phyloP scores from a whole-genome alignment of 805 yeast species.

The Starmerella gropengiesseri region DNA sequence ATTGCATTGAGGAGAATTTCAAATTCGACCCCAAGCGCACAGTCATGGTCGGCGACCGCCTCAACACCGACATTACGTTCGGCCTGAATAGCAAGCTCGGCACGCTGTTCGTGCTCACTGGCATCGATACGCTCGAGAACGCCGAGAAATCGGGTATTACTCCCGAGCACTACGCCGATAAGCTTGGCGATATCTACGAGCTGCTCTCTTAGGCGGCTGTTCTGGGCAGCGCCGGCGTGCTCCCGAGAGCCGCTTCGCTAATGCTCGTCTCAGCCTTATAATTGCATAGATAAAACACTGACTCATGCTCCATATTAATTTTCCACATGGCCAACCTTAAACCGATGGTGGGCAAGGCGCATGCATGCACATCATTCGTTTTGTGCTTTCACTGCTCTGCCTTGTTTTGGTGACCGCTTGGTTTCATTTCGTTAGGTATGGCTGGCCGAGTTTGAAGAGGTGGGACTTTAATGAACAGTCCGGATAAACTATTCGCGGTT shows the following conservation, averaged over 20 bases:
- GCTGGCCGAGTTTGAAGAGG: too few relatives aligned
- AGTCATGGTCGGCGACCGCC: constrained; percentile 89
- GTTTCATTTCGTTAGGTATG: too few relatives aligned
- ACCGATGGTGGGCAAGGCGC: background rate
- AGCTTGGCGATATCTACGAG: constrained; percentile 67
- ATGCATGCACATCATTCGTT: background rate
- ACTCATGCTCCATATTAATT: background rate
- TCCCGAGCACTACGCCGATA: constrained; percentile 60
- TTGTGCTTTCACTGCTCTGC: too few relatives aligned
- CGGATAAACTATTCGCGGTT: too few relatives aligned
- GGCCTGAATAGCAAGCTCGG: constrained; percentile 81
- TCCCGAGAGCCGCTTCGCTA: too few relatives aligned
- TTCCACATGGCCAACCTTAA: background rate
- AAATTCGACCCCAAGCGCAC: constrained; percentile 45
- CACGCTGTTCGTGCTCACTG: constrained; percentile 79
- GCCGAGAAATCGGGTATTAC: constrained; percentile 32
- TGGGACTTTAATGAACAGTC: too few relatives aligned
- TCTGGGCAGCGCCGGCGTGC: too few relatives aligned
- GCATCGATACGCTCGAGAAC: constrained; percentile 64
- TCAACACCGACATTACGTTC: constrained; percentile 89
- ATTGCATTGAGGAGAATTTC: constrained; percentile 63
- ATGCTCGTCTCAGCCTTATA: too few relatives aligned
- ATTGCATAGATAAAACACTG: too few relatives aligned
- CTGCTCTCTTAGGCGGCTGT: constrained; percentile 27
- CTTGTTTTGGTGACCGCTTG: too few relatives aligned